phyloP scores from a whole-genome alignment of 306 rosid species.

The Betula pendula region DNA sequence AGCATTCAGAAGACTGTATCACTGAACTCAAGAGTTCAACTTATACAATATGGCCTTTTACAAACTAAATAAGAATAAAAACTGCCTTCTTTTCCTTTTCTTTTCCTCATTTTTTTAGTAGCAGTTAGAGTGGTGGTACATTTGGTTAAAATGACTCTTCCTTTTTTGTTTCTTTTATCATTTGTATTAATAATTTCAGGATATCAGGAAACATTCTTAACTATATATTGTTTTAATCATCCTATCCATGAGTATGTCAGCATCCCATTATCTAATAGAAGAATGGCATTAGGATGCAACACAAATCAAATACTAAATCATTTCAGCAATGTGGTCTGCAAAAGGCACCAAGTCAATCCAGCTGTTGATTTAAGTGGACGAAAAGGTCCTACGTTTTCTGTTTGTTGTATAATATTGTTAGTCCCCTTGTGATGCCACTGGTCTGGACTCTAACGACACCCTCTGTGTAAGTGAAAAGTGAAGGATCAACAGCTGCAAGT shows the following conservation, averaged over 20 bases:
- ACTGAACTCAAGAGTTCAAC: no score
- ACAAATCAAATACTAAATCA: neutral
- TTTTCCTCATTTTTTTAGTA: neutral
- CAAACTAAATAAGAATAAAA: neutral
- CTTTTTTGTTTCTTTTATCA: neutral
- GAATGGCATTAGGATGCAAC: neutral
- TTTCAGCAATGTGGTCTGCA: neutral
- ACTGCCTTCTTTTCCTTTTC: neutral
- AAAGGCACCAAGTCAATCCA: neutral
- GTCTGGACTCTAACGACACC: slow-evolving; percentile 93
- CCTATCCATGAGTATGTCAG: neutral
- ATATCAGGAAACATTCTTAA: neutral
- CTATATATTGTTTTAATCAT: neutral
- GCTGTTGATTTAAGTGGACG: neutral
- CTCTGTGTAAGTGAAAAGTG: slow-evolving; percentile 70
- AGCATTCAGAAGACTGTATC: neutral
- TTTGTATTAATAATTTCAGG: neutral
- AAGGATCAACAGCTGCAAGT: slow-evolving; percentile 78
- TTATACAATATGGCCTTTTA: no score
- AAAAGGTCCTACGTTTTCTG: slow-evolving; percentile 59
- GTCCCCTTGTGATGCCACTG: slow-evolving; percentile 83
- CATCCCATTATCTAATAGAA: neutral
- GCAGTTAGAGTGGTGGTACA: neutral
- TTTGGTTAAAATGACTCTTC: neutral
- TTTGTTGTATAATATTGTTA: slow-evolving; percentile 66